Base-by-base conservation (phyloP, 2,329 filamentous ascomycete genomes). In the Venturia carpophila region DNA sequence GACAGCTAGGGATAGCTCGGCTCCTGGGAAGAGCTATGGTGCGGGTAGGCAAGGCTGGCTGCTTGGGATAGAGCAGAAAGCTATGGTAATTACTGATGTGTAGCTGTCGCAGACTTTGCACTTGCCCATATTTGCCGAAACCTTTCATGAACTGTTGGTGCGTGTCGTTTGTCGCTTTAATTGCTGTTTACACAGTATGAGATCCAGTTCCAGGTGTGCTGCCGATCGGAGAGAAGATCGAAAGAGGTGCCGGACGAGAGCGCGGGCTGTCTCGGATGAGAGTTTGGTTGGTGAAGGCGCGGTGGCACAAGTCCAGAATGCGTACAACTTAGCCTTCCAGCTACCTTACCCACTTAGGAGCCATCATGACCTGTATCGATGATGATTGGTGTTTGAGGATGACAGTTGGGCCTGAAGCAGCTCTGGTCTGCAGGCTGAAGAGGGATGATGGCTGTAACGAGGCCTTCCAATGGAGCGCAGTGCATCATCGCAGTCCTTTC, bases 211-310 rank as follows among this genome's bases (percentile, higher is more conserved):
- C 52, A 37, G 27, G 27, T 21, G 30, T 58, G 24, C 10, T 56
- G 49, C 37, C 27, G 27, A 58, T 11, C 49, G 49, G 49, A 19
- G 24, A 56, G 49, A 7, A 15, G 49, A 56, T 56, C 24, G 49
- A 34, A 34, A 34, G 24, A 56, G 49, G 49, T 56, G 49, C 49
- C 34, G 5, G 45, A 21, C 17, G 15, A 19, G 5, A 58, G 10
- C 15, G 45, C 45, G 45, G 45, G 45, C 45, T 24, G 2, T n/a
- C 21, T 47, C 45, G 45, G 45, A 47, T 21, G 15, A 24, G 17
- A 58, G 52, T 58, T 24, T 58, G 52, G 52, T 58, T 58, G 52
- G 52, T n/a, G 27, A 58, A 58, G 52, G 37, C 15, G 52, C 27
- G 52, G 52, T 58, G 7, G 52, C 52, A 37, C 52, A 58, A 58